phyloP scores from a whole-genome alignment of 1,284 basidiomycete genomes.

The Ceratobasidium sp. region DNA sequence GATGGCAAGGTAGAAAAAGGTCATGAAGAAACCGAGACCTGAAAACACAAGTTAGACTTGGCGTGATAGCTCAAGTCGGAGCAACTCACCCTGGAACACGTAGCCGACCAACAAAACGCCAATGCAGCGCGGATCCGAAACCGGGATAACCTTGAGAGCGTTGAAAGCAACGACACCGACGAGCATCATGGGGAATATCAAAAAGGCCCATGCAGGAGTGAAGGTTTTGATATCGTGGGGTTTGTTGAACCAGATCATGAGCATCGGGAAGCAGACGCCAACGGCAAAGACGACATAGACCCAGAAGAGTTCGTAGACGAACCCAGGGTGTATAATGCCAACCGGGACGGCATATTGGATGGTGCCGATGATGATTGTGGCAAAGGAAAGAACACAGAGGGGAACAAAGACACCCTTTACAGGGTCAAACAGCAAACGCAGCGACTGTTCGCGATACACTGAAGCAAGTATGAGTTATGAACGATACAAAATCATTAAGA shows the following conservation, averaged over 20 bases:
- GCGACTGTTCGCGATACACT: slow-evolving; percentile 43
- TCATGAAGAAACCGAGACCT: slow-evolving; percentile 48
- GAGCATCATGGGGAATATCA: slow-evolving; percentile 45
- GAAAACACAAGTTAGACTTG: neutral
- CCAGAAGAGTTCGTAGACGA: slow-evolving; percentile 42
- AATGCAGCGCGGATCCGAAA: slow-evolving; percentile 40
- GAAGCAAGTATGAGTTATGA: neutral
- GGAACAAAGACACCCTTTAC: slow-evolving; percentile 50
- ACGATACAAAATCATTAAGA: too few species aligned
- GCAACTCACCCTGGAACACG: slow-evolving; percentile 47
- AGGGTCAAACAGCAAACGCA: slow-evolving; percentile 44
- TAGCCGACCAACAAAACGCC: slow-evolving; percentile 45
- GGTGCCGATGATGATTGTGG: slow-evolving; percentile 47
- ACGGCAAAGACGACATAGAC: slow-evolving; percentile 41
- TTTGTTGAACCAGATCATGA: slow-evolving; percentile 49
- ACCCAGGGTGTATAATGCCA: slow-evolving; percentile 43
- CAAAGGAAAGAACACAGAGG: slow-evolving; percentile 46
- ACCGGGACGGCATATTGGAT: slow-evolving; percentile 47
- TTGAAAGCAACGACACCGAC: slow-evolving; percentile 42
- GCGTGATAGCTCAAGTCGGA: too few species aligned
- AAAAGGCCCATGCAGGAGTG: slow-evolving; percentile 49
- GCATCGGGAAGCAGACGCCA: slow-evolving; percentile 43
- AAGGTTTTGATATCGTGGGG: slow-evolving; percentile 48
- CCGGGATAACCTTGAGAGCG: slow-evolving; percentile 42
- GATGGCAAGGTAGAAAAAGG: slow-evolving; percentile 46